Conservation (phyloP, 768 basidiomycete genomes). For the Tylopilus sp. region DNA sequence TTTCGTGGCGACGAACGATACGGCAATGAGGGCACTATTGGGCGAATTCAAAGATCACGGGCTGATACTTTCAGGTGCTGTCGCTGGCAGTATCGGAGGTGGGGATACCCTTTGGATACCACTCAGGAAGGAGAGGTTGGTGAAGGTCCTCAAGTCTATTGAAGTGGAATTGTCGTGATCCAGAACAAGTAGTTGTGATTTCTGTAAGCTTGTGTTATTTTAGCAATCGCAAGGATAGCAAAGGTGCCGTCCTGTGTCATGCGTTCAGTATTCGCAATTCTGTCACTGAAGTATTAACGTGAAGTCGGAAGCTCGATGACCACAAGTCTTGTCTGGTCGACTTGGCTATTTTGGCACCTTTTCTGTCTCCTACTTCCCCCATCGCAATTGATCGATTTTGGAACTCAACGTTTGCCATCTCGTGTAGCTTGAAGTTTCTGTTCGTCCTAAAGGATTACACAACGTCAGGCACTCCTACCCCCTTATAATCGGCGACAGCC, state of each 20-base stretch:
- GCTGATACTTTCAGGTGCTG: constrained; percentile 54
- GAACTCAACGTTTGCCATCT: too few relatives aligned
- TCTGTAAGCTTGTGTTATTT: neutral
- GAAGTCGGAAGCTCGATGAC: neutral
- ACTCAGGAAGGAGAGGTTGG: constrained; percentile 70
- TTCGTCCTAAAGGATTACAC: too few relatives aligned
- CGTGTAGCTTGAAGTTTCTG: too few relatives aligned
- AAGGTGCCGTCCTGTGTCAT: neutral
- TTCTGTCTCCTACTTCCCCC: neutral
- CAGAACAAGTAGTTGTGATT: neutral
- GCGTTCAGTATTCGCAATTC: too few relatives aligned
- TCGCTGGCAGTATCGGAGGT: constrained; percentile 41
- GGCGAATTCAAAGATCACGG: constrained; percentile 92
- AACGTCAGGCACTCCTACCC: too few relatives aligned
- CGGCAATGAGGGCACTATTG: constrained; percentile 73
- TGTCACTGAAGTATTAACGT: neutral
- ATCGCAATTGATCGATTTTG: neutral
- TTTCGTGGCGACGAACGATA: constrained; percentile 88
- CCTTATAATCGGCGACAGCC: too few relatives aligned
- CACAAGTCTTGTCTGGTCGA: too few relatives aligned
- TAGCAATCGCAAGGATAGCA: neutral
- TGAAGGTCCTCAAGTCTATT: constrained; percentile 38
- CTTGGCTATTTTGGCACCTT: too few relatives aligned
- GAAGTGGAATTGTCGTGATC: constrained; percentile 19
- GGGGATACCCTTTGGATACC: constrained; percentile 83